Evolutionary conservation across 2,329 filamentous ascomycete species (phyloP).

Genomic region (Penicillium sp.): DNA sequence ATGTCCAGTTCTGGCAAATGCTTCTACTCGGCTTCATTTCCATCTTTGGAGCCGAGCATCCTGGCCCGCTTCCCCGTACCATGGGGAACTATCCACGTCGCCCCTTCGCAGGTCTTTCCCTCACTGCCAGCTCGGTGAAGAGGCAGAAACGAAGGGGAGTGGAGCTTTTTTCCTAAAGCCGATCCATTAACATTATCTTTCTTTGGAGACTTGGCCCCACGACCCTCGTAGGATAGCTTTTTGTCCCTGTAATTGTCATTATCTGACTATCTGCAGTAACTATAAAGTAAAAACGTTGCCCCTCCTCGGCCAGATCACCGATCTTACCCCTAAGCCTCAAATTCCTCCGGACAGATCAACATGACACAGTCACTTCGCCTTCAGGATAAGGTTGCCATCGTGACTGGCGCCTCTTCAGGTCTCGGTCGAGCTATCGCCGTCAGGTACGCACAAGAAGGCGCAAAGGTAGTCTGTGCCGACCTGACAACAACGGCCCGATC

Average conservation of each 20-base stretch:
- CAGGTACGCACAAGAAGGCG: slow-evolving; percentile 43
- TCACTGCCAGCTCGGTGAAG: not conserved
- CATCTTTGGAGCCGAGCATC: not conserved
- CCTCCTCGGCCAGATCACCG: not conserved
- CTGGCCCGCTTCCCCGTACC: not conserved
- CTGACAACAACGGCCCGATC: slow-evolving; percentile 24
- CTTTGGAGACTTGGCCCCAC: no score
- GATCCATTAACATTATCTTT: not conserved
- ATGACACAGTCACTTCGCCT: slow-evolving; percentile 19
- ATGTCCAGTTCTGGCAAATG: not conserved
- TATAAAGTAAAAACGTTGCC: not conserved
- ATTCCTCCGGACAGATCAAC: not conserved
- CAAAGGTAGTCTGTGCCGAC: slow-evolving; percentile 46
- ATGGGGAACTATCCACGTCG: not conserved
- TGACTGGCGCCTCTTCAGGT: slow-evolving; percentile 50
- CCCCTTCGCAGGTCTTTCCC: not conserved
- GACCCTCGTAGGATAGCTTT: no score
- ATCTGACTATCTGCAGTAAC: not conserved
- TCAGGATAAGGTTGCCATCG: slow-evolving; percentile 39
- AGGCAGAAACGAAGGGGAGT: not conserved
- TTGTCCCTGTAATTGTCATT: not conserved
- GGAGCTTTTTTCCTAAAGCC: not conserved
- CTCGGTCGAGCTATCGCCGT: slow-evolving; percentile 49
- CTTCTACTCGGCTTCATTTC: not conserved
- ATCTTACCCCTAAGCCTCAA: not conserved